These are phyloP conservation scores for Scedosporium minutisporum DNA, from an alignment of 2,329 filamentous ascomycete species.

Conservation along the genomic window DNA sequence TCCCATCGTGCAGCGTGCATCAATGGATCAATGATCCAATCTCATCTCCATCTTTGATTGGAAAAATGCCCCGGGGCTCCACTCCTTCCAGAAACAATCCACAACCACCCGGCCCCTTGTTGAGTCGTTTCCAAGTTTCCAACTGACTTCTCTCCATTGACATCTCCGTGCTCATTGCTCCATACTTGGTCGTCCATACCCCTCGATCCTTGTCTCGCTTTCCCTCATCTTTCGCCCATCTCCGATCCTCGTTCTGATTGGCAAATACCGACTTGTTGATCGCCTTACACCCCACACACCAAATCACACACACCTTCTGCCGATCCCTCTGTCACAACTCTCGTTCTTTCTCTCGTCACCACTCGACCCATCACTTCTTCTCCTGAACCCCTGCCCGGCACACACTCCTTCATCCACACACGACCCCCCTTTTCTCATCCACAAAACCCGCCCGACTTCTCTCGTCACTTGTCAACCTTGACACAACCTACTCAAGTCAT, in stretches of 20 bases:
- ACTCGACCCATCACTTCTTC: background rate
- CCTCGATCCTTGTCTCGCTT: background rate
- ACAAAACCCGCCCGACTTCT: background rate
- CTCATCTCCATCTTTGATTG: background rate
- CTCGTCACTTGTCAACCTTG: background rate
- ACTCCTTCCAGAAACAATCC: constrained; percentile 6
- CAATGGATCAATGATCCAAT: background rate
- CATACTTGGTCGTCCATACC: background rate
- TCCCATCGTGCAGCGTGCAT: background rate
- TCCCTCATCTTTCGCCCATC: background rate
- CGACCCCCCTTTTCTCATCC: background rate
- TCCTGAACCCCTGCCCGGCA: background rate
- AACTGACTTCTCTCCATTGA: background rate
- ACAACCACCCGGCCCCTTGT: background rate
- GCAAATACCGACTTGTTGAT: background rate
- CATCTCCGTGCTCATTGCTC: background rate
- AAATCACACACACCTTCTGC: background rate
- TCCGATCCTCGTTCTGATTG: background rate
- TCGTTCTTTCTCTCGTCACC: background rate
- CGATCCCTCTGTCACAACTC: background rate
- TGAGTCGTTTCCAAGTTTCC: too few species aligned
- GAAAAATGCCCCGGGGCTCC: background rate
- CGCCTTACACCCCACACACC: background rate
- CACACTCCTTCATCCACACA: background rate
- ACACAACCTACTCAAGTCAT: background rate